Conservation (phyloP, 345 rosid genomes). For the Toxicodendron radicans region DNA sequence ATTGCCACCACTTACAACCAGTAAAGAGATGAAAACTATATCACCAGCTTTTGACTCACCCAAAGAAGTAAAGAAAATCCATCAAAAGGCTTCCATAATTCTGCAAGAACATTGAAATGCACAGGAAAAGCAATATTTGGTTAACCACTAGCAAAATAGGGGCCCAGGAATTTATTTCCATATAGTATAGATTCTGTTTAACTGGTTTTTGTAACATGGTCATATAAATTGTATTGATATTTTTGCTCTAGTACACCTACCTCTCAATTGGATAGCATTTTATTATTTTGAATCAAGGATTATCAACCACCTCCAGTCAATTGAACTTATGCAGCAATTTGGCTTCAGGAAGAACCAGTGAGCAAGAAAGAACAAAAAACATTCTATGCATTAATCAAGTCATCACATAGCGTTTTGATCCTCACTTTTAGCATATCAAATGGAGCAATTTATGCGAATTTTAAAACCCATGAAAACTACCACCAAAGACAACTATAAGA, state of each 20-base stretch:
- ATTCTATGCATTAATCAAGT: background rate
- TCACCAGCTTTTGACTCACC: constrained; percentile 55
- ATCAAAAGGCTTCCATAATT: constrained; percentile 87
- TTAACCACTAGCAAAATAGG: background rate
- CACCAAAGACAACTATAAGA: background rate
- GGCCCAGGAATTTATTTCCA: background rate
- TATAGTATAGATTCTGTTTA: background rate
- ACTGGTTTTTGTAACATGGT: background rate
- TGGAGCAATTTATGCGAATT: background rate
- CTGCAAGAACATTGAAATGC: constrained; percentile 48
- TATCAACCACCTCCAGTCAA: background rate
- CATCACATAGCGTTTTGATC: background rate
- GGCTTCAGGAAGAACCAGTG: background rate
- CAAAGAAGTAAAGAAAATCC: constrained; percentile 98
- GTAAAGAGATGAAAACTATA: constrained; percentile 16
- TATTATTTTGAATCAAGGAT: constrained; percentile 1
- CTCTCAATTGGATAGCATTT: background rate
- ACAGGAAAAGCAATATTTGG: constrained; percentile 17
- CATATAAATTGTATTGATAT: background rate
- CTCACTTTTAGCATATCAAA: background rate
- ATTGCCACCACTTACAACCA: constrained; percentile 2
- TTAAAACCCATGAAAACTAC: background rate
- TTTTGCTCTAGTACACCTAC: background rate
- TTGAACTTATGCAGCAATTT: background rate
- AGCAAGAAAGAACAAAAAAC: background rate